A percentile compares a stretch with the other conserved stretches of the same genome.
phyloP scores from a whole-genome alignment of 176 grass and related monocot species.

The Coix lacrymajobi region DNA sequence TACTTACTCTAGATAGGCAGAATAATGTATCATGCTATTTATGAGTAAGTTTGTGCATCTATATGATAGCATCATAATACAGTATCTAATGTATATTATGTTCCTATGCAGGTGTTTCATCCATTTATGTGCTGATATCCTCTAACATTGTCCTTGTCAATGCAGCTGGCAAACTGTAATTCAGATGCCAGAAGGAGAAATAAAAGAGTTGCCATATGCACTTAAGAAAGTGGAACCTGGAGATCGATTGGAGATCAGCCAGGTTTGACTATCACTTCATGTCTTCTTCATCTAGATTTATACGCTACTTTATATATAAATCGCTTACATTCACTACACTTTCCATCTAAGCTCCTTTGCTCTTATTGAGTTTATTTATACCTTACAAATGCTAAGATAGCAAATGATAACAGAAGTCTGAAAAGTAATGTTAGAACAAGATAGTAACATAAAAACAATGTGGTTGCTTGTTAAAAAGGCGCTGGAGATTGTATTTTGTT shows the following conservation, averaged over 20 bases:
- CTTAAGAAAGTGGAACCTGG: constrained; percentile 58
- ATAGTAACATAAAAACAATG: background rate
- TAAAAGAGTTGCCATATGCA: constrained; percentile 64
- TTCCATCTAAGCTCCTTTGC: background rate
- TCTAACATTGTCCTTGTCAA: constrained; percentile 15
- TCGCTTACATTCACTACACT: background rate
- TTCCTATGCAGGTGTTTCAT: background rate
- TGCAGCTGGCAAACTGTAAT: constrained; percentile 82
- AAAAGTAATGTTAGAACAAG: background rate
- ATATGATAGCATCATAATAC: constrained; percentile 10
- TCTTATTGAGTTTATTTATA: constrained; percentile 15
- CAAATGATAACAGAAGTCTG: background rate
- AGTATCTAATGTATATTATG: background rate
- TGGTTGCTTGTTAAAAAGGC: background rate
- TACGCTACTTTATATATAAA: constrained; percentile 4
- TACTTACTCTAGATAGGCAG: background rate
- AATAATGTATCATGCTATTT: background rate
- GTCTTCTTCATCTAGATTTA: background rate
- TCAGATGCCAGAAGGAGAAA: constrained; percentile 71
- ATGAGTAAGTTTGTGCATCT: background rate
- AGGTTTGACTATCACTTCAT: constrained; percentile 28
- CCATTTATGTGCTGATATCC: background rate
- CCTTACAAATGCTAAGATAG: background rate
- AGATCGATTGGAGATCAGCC: constrained; percentile 33
- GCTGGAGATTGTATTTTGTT: background rate